A percentile compares a stretch with the other conserved stretches of the same genome.
These are phyloP conservation scores for Bipolaris gigantea DNA, from an alignment of 2,329 filamentous ascomycete species.

Conservation along the genomic window DNA sequence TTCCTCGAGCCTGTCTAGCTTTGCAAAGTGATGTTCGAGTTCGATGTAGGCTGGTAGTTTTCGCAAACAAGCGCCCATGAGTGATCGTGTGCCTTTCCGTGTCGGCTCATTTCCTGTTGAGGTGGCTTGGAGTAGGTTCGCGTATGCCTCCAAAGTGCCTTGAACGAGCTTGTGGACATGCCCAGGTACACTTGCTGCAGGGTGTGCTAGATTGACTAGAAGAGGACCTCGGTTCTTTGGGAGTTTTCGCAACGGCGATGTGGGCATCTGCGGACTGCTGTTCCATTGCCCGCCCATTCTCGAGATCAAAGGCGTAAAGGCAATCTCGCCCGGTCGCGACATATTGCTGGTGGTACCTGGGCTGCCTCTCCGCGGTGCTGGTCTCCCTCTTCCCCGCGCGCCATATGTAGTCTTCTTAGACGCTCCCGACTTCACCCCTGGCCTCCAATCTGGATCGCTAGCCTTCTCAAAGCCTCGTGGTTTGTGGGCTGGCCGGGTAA, in stretches of 20 bases:
- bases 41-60: slow-evolving; percentile 48
- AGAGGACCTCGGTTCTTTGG: slow-evolving; percentile 30
- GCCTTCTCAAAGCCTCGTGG: slow-evolving; percentile 40
- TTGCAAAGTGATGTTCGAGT: slow-evolving; percentile 44
- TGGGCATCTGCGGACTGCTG: slow-evolving; percentile 36
- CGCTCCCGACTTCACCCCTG: slow-evolving; percentile 24
- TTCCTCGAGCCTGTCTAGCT: slow-evolving; percentile 34
- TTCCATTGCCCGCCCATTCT: slow-evolving; percentile 32
- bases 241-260: slow-evolving; percentile 31
- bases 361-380: slow-evolving; percentile 4
- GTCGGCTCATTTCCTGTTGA: slow-evolving; percentile 20
- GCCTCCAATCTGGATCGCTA: slow-evolving; percentile 44
- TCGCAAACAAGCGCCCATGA: slow-evolving; percentile 45
- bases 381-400: slow-evolving; percentile 28
- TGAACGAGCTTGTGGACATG: slow-evolving; percentile 37
- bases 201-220: slow-evolving; percentile 22
- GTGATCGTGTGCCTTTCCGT: slow-evolving; percentile 41
- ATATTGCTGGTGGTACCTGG: neutral
- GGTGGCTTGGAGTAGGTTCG: slow-evolving; percentile 42
- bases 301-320: slow-evolving; percentile 41
- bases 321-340: slow-evolving; percentile 37
- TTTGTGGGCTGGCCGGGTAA: slow-evolving; percentile 31
- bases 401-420: slow-evolving; percentile 42
- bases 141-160: slow-evolving; percentile 38
- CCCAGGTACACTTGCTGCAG: slow-evolving; percentile 26